These are phyloP conservation scores for Dactylellina parvicollis DNA, from an alignment of 2,329 filamentous ascomycete genomes.

Conservation along the genomic window DNA sequence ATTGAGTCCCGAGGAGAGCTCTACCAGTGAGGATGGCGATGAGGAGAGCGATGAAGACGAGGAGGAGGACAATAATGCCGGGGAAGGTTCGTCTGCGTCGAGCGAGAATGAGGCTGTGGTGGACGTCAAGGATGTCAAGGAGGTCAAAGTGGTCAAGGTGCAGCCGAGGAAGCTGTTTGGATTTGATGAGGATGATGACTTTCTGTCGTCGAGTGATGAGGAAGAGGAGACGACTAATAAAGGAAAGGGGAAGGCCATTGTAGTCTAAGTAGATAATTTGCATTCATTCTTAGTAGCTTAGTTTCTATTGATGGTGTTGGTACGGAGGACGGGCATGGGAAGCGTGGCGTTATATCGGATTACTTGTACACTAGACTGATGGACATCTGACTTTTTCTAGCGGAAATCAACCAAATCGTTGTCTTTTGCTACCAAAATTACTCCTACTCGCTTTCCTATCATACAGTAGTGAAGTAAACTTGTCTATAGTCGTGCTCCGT, in stretches of 20 bases:
- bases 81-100: constrained; percentile 50
- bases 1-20: constrained; percentile 61
- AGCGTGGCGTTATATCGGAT: constrained; percentile 45
- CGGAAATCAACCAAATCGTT: neutral
- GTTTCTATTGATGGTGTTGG: constrained; percentile 33
- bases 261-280: neutral
- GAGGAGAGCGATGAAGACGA: constrained; percentile 65
- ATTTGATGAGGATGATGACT: constrained; percentile 54
- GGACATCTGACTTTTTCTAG: neutral
- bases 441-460: constrained; percentile 13
- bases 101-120: constrained; percentile 55
- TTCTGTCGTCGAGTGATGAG: constrained; percentile 56
- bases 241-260: constrained; percentile 62
- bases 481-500: neutral
- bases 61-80: constrained; percentile 56
- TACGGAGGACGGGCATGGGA: constrained; percentile 1
- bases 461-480: constrained; percentile 9
- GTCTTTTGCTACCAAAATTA: neutral
- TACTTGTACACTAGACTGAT: constrained; percentile 49
- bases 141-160: constrained; percentile 47
- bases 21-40: constrained; percentile 63
- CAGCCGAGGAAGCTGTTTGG: constrained; percentile 49
- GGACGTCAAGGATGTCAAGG: constrained; percentile 54
- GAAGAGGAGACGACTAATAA: constrained; percentile 62
- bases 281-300: constrained; percentile 1